phyloP scores from a whole-genome alignment of 164 flowering plant genomes.

The Chimonanthus praecox region DNA sequence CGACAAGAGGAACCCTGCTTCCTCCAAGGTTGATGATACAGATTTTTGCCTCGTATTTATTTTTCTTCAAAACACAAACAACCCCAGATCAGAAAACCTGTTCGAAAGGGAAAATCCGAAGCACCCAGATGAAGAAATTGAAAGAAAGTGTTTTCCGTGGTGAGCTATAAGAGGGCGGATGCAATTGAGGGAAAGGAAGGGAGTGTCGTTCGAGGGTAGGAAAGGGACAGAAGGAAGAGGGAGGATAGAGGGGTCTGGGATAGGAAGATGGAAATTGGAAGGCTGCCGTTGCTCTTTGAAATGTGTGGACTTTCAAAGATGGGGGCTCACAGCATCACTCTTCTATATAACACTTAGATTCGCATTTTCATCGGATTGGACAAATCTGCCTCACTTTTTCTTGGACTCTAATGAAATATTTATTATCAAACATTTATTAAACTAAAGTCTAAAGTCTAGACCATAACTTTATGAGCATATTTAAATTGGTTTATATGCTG shows the following conservation, averaged over 20 bases:
- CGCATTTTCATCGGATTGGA: too few relatives aligned
- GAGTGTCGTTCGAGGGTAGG: neutral
- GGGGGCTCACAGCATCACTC: neutral
- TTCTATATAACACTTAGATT: neutral
- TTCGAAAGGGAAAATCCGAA: neutral
- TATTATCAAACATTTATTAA: too few relatives aligned
- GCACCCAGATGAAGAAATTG: constrained; percentile 3
- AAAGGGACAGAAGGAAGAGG: neutral
- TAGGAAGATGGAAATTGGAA: neutral
- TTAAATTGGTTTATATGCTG: too few relatives aligned
- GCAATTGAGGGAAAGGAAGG: neutral
- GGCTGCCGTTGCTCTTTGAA: neutral
- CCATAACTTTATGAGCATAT: too few relatives aligned
- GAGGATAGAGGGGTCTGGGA: neutral
- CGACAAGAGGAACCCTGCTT: neutral
- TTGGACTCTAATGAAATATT: too few relatives aligned
- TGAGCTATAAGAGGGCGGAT: neutral
- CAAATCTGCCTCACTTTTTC: too few relatives aligned
- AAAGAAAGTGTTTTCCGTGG: neutral
- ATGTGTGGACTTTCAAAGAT: neutral
- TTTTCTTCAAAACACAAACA: neutral
- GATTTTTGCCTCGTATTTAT: too few relatives aligned
- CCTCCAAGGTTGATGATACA: too few relatives aligned
- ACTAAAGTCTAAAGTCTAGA: too few relatives aligned
- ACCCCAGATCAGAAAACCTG: neutral